Evolutionary conservation across 768 basidiomycete genomes (phyloP), one percentile per base, ranked within the genome.

Genomic region (Multifurca ochricompacta): DNA sequence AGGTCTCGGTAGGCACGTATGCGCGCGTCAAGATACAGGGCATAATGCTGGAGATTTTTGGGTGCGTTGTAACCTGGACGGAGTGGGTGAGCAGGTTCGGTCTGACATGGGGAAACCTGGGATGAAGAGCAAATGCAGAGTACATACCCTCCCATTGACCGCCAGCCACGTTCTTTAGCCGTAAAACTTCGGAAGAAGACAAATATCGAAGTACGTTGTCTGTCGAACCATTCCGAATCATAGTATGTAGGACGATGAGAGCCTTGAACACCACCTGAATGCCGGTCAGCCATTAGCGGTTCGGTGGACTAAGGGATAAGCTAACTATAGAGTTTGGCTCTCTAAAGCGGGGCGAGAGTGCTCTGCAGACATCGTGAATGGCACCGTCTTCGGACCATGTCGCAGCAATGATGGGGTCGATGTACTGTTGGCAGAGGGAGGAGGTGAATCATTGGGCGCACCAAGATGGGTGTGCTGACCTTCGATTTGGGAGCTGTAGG

Each of bases 351-450:
- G 87, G 82, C 2, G 85, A 75, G 35, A 99, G 77, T 10, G 93
- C 87, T 66, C 85, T 88, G 74, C 91, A 91, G 60, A 98, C 90
- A 68, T 98, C 95, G 62, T 87, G 83, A 7, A 98, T 78, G 40
- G 91, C 82, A 25, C 94, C 93, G 64, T 97, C 95, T 54, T 95
- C 89, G 16, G 87, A 85, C 82, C 91, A 97, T n/a, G 95, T 97
- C 28, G 92, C 91, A 50, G 91, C 86, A 61, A 99, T 86, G 68
- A 99, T 92, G 21, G 90, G 84, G 74, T 98, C 94, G 57, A 99
- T 78, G 73, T 98, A 99, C 92, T 97, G 67, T 43, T 37, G 40
- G 4, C 16, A 51, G 23, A 32, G 30, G 48, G 35, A 35, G 16
- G 31, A 41, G 30, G 21, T 3, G 25, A 30, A 16, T 28, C 44